A percentile compares a stretch with the other conserved stretches of the same genome.
Conservation (phyloP, 257 asterid genomes). For the Jaltomata sinuosa region DNA sequence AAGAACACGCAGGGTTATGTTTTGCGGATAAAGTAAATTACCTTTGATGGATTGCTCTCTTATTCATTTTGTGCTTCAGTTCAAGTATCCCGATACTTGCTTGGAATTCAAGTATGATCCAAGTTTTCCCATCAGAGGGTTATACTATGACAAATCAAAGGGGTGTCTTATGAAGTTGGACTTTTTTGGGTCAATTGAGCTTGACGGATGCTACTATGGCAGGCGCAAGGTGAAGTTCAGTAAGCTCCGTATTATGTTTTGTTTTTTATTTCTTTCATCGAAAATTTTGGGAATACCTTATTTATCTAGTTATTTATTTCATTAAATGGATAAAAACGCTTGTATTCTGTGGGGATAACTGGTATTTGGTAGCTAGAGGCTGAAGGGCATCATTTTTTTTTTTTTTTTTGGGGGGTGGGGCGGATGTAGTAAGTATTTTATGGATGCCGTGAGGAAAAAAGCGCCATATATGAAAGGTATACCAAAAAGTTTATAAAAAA, state of each 20-base stretch:
- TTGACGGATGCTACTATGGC: conserved; percentile 94
- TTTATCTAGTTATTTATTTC: neutral
- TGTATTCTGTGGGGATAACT: neutral
- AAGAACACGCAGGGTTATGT: neutral
- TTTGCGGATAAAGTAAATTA: neutral
- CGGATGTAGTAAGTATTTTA: neutral
- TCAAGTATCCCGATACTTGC: conserved; percentile 84
- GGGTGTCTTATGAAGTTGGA: conserved; percentile 96
- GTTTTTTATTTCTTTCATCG: neutral
- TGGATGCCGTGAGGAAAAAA: neutral
- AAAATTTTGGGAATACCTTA: neutral
- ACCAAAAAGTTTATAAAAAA: no score
- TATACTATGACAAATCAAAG: conserved; percentile 81
- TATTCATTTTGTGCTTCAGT: conserved; percentile 34
- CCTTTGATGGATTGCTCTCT: neutral
- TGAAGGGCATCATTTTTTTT: neutral
- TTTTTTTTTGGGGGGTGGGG: no score
- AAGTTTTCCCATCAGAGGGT: conserved; percentile 91
- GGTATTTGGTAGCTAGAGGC: neutral
- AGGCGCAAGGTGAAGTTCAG: conserved; percentile 59
- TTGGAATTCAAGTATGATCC: conserved; percentile 66
- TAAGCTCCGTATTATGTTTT: neutral
- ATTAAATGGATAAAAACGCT: neutral
- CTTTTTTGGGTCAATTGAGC: conserved; percentile 96
- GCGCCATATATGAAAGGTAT: no score